These are phyloP conservation scores for Teratosphaeria zuluensis DNA, from an alignment of 2,329 filamentous ascomycete species.

Conservation along the genomic window DNA sequence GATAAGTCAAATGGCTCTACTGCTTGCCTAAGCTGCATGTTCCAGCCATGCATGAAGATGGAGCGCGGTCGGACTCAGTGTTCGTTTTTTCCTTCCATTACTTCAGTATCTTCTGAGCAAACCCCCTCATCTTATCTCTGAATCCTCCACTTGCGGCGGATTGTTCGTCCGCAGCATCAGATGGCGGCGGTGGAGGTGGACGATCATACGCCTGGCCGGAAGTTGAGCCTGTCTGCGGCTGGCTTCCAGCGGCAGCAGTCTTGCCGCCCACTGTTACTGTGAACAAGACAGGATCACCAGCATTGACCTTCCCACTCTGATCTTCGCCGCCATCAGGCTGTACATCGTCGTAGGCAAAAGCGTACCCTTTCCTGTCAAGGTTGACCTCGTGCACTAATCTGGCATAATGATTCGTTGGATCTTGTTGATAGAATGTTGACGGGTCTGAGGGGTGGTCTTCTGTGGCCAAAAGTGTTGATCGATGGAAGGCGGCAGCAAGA, in stretches of 20 bases:
- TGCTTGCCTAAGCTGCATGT: neutral
- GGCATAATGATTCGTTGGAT: constrained; percentile 47
- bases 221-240: neutral
- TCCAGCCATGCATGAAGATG: neutral
- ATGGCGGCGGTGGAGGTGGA: constrained; percentile 9
- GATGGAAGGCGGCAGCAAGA: constrained; percentile 67
- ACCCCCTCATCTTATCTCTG: constrained; percentile 10
- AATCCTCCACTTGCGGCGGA: constrained; percentile 4
- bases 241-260: constrained; percentile 6
- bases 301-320: constrained; percentile 44
- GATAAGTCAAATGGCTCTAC: neutral
- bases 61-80: neutral
- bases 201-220: constrained; percentile 5
- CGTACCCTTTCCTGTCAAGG: constrained; percentile 52
- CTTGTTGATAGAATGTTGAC: constrained; percentile 23
- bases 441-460: constrained; percentile 30
- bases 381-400: constrained; percentile 52
- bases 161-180: neutral
- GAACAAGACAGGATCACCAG: constrained; percentile 36
- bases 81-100: neutral
- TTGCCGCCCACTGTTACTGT: constrained; percentile 39
- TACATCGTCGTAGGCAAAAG: constrained; percentile 54
- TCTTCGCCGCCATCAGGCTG: constrained; percentile 49
- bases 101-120: constrained; percentile 12
- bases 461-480: constrained; percentile 53